Conservation (phyloP, 1,284 basidiomycete genomes). For the Apiotrichum sp. region DNA sequence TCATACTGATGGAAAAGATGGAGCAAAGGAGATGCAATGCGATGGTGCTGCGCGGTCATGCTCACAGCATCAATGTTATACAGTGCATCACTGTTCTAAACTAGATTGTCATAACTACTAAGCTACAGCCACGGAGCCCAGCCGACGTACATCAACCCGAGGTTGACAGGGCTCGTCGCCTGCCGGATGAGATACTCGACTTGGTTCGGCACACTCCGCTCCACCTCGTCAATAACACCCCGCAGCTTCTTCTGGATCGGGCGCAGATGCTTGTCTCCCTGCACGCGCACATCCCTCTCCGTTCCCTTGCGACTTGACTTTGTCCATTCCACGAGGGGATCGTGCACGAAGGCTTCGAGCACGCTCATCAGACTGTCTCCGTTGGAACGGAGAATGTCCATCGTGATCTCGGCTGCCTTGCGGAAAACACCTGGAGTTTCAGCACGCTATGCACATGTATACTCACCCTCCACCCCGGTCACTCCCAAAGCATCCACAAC, state of each 20-base stretch:
- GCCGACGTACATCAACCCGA: slow-evolving; percentile 59
- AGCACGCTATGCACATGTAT: not conserved
- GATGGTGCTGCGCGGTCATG: too few relatives aligned
- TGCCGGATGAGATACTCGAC: slow-evolving; percentile 87
- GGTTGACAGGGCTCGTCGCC: slow-evolving; percentile 64
- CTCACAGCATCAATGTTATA: not conserved
- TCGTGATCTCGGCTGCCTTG: slow-evolving; percentile 83
- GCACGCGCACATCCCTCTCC: slow-evolving; percentile 49
- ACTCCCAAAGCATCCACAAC: slow-evolving; percentile 89
- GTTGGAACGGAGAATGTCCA: slow-evolving; percentile 82
- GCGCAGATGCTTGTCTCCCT: slow-evolving; percentile 67
- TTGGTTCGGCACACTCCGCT: slow-evolving; percentile 66
- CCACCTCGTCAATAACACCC: slow-evolving; percentile 57
- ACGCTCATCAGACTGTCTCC: slow-evolving; percentile 93
- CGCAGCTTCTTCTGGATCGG: slow-evolving; percentile 78
- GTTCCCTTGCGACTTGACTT: slow-evolving; percentile 51
- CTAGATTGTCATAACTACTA: slow-evolving; percentile 1
- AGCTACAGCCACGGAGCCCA: slow-evolving; percentile 71
- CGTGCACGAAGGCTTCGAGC: slow-evolving; percentile 94
- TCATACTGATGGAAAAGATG: too few relatives aligned
- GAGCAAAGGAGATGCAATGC: too few relatives aligned
- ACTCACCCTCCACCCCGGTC: slow-evolving; percentile 79
- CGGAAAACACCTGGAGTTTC: slow-evolving; percentile 70
- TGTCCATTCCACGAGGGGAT: slow-evolving; percentile 95
- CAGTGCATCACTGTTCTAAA: not conserved